These are phyloP conservation scores for Aspergillus campestris DNA, from an alignment of 495 filamentous ascomycete species.

Conservation along the genomic window DNA sequence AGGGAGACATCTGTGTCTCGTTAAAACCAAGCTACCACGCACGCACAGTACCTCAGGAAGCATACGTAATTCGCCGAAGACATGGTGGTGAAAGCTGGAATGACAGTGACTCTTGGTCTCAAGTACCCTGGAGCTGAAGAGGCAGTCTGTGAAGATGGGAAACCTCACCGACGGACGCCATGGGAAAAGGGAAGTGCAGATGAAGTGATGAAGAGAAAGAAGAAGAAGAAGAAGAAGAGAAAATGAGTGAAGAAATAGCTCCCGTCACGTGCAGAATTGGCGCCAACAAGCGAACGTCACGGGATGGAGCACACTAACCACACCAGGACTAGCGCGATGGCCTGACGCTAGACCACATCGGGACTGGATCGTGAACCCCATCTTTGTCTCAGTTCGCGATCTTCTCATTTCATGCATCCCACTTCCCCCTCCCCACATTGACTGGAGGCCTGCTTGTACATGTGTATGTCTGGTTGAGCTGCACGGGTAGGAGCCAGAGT, in stretches of 20 bases:
- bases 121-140: conserved; percentile 8
- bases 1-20: conserved; percentile 51
- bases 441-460: too few relatives aligned
- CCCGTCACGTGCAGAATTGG: too few relatives aligned
- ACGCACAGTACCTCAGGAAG: conserved; percentile 28
- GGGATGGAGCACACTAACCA: conserved; percentile 10
- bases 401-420: too few relatives aligned
- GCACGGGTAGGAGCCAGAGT: too few relatives aligned
- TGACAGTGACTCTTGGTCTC: background rate
- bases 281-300: conserved; percentile 21
- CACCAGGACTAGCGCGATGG: too few relatives aligned
- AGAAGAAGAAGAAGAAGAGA: conserved; percentile 15
- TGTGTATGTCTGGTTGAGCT: too few relatives aligned
- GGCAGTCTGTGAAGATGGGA: conserved; percentile 23
- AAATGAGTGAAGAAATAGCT: conserved; percentile 11
- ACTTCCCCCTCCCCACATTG: too few relatives aligned
- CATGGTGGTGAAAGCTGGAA: conserved; percentile 16
- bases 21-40: conserved; percentile 34
- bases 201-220: conserved; percentile 4
- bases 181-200: conserved; percentile 3
- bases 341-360: too few relatives aligned
- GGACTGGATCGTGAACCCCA: too few relatives aligned
- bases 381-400: too few relatives aligned
- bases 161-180: conserved; percentile 24
- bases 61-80: conserved; percentile 38